Base-by-base conservation (phyloP, 768 basidiomycete genomes). In the Infundibulicybe gibba region DNA sequence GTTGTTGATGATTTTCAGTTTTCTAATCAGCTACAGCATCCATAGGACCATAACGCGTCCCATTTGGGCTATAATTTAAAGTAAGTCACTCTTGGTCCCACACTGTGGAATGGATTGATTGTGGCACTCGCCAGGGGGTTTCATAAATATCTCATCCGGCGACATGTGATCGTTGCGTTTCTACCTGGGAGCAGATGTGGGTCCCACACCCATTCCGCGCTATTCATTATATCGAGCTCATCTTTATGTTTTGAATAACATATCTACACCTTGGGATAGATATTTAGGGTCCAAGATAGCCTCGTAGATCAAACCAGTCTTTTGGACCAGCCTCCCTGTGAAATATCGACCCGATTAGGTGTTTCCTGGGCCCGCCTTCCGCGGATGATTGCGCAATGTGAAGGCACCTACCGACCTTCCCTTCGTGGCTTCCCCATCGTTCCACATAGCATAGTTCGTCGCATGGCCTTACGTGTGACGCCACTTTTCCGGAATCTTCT, bases 311-410 rank as follows among this genome's bases (percentile, higher is more conserved):
- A 53, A 51, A 57, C 66, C 71, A 61, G 64, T 52, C 60, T 48
- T 59, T 44, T 58, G 70, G 70, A 71, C 72, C 55, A 68, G 71
- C 73, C 64, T 54, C 44, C 50, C 55, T 66, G 62, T 57, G 66
- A 67, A 64, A 56, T 55, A 60, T 57, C 50, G 52, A 51, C 66
- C 61, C 56, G 65, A 65, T 66, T 62, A 67, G 66, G 69, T 57
- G 57, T 59, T 53, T 56, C 47, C 53, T 52, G 49, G 8, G 25
- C 59, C 73, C 73, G 72, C 62, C 68, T 69, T 65, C 67, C 70
- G 67, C 72, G 73, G 73, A 70, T 62, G 67, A 71, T 69, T 72
- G 69, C 56, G 56, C 64, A 67, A 61, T 59, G 51, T 53, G 59
- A 53, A 51, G 42, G 52, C 55, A 43, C 49, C 47, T 45, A 45